Conservation (phyloP, 2,329 filamentous ascomycete genomes). For the Aspergillus fumigatiaffinis region DNA sequence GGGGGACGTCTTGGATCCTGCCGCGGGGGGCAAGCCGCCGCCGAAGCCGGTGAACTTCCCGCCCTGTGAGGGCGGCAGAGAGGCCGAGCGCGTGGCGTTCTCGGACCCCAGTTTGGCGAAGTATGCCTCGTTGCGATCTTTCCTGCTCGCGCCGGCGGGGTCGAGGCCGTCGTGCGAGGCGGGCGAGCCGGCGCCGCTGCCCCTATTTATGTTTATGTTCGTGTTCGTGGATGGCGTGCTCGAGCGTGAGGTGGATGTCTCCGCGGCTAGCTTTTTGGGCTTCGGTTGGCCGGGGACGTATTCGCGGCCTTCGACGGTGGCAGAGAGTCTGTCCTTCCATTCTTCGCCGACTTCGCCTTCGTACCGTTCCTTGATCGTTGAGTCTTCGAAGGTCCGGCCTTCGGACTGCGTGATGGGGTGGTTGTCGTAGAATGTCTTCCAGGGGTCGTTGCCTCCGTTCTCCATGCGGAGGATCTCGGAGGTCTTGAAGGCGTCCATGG, state of each 20-base stretch:
- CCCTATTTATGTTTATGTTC: constrained; percentile 9
- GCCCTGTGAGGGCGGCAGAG: constrained; percentile 79
- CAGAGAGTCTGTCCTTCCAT: constrained; percentile 84
- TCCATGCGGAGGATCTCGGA: constrained; percentile 92
- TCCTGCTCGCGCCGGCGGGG: constrained; percentile 47
- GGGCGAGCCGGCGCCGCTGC: constrained; percentile 19
- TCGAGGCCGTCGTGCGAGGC: constrained; percentile 22
- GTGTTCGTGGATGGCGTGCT: constrained; percentile 23
- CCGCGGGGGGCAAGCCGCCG: constrained; percentile 60
- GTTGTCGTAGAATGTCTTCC: constrained; percentile 80
- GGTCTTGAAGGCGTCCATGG: constrained; percentile 97
- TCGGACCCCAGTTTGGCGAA: constrained; percentile 80
- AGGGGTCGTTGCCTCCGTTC: constrained; percentile 81
- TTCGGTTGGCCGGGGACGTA: constrained; percentile 72
- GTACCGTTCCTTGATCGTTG: constrained; percentile 86
- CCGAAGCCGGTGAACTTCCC: constrained; percentile 93
- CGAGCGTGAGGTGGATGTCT: constrained; percentile 25
- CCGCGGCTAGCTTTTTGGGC: constrained; percentile 33
- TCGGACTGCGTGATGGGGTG: constrained; percentile 64
- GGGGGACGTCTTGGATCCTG: constrained; percentile 24
- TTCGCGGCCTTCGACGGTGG: constrained; percentile 82
- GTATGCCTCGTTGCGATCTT: constrained; percentile 75
- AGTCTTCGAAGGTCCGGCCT: constrained; percentile 74
- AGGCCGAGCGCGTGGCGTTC: constrained; percentile 71
- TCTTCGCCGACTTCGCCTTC: constrained; percentile 87